Percentiles rank a stretch among this genome's conserved stretches.
These are phyloP conservation scores for Chenopodium berlandieri DNA, from an alignment of 148 eudicot genomes.

Conservation along the genomic window DNA sequence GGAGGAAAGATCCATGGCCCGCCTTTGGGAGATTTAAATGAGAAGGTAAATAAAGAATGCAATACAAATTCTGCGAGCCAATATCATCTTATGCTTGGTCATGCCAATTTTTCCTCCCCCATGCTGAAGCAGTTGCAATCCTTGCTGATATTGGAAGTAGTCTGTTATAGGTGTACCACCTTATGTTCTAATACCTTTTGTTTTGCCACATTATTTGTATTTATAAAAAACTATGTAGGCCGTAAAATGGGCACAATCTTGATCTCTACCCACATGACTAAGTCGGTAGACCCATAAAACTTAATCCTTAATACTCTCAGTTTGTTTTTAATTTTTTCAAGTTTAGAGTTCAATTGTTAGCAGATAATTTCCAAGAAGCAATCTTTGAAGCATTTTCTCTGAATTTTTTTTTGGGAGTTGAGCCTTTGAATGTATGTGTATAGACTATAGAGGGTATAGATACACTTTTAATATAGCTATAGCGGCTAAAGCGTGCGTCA, in stretches of 20 bases:
- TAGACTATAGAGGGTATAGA: no score
- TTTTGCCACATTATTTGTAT: neutral
- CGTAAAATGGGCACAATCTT: no score
- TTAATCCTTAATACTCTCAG: neutral
- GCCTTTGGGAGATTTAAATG: constrained; percentile 85
- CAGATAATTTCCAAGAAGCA: no score
- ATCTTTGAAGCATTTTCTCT: no score
- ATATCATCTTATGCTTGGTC: neutral
- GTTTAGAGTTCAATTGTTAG: no score
- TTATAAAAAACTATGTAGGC: no score
- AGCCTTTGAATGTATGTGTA: no score
- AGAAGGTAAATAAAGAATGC: constrained; percentile 53
- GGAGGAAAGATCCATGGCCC: constrained; percentile 96
- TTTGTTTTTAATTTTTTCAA: neutral
- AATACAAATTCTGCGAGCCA: neutral
- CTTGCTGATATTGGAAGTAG: no score
- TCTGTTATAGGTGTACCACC: neutral
- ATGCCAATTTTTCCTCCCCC: neutral
- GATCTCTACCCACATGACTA: neutral
- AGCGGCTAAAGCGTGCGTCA: no score
- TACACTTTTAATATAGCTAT: no score
- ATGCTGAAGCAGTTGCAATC: neutral
- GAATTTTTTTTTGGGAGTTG: no score
- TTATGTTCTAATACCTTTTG: neutral
- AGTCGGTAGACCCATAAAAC: neutral